Evolutionary conservation across 768 basidiomycete species (phyloP).

Genomic region (Tephrocybe sp.): DNA sequence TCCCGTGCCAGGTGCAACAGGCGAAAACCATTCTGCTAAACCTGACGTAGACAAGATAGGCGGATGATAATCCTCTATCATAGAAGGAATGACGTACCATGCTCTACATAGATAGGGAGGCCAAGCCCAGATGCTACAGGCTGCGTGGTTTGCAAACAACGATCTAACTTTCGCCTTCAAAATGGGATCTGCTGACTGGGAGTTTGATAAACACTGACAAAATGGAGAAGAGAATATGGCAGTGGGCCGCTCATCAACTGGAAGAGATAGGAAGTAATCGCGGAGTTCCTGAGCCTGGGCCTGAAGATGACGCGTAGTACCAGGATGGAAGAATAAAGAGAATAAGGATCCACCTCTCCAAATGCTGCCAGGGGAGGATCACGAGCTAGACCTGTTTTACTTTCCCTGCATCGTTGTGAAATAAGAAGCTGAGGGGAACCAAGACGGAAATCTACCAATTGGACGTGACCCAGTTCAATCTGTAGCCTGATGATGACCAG

Average conservation of each 20-base stretch:
- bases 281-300: slow-evolving; percentile 75
- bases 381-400: slow-evolving; percentile 61
- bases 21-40: slow-evolving; percentile 78
- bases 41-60: slow-evolving; percentile 33
- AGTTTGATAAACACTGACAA: slow-evolving; percentile 41
- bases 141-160: slow-evolving; percentile 79
- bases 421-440: slow-evolving; percentile 1
- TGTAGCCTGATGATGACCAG: slow-evolving; percentile 48
- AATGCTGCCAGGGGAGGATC: slow-evolving; percentile 74
- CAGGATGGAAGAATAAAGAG: neutral
- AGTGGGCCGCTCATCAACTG: slow-evolving; percentile 65
- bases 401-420: slow-evolving; percentile 42
- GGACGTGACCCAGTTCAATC: slow-evolving; percentile 68
- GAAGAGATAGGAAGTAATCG: slow-evolving; percentile 58
- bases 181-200: neutral
- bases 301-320: slow-evolving; percentile 26
- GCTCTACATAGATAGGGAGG: slow-evolving; percentile 75
- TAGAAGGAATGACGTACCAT: slow-evolving; percentile 43
- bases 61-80: neutral
- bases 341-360: slow-evolving; percentile 49
- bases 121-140: slow-evolving; percentile 60
- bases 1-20: slow-evolving; percentile 60
- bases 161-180: slow-evolving; percentile 44
- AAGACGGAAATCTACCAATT: slow-evolving; percentile 49
- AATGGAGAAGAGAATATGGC: slow-evolving; percentile 85